A percentile compares a stretch with the other conserved stretches of the same genome.
Evolutionary conservation across 73 alveolate species (phyloP).

Genomic region (Paramecium sonneborni): DNA sequence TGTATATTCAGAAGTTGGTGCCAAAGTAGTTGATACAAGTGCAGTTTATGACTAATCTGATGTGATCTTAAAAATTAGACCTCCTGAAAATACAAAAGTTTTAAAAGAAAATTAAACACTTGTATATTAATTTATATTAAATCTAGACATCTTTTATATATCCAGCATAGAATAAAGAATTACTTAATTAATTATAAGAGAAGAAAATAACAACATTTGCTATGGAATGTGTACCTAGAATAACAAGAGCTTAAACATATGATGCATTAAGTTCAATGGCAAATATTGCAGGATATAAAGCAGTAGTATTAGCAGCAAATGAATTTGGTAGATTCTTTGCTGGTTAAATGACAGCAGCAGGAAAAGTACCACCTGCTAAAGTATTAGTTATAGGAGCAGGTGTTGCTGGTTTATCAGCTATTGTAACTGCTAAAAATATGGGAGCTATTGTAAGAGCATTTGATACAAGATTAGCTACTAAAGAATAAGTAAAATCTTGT

Average conservation of each 20-base stretch:
- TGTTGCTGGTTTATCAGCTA: conserved; percentile 88
- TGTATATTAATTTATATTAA: not conserved
- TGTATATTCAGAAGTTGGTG: conserved; percentile 62
- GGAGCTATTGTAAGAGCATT: conserved; percentile 77
- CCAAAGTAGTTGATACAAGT: conserved; percentile 33
- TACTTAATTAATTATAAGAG: conserved; percentile 33
- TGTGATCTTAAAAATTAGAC: conserved; percentile 70
- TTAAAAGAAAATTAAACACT: not conserved
- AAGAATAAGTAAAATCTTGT: conserved; percentile 74
- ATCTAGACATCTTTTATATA: conserved; percentile 44
- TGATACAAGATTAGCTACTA: conserved; percentile 77
- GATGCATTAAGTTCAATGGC: conserved; percentile 78
- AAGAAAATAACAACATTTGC: conserved; percentile 66
- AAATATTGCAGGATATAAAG: conserved; percentile 84
- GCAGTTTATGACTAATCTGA: conserved; percentile 64
- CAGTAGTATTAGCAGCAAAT: conserved; percentile 79
- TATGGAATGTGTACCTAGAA: conserved; percentile 87
- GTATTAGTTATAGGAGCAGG: conserved; percentile 87
- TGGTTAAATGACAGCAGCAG: conserved; percentile 89
- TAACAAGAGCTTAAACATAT: conserved; percentile 82
- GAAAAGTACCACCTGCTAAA: conserved; percentile 86
- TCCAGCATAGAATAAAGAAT: conserved; percentile 69
- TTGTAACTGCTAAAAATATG: conserved; percentile 78
- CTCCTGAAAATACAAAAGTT: conserved; percentile 37
- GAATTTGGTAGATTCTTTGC: conserved; percentile 82